Evolutionary conservation across 1,139 yeast species (phyloP).

Genomic region (Magnusiomyces magnusii): DNA sequence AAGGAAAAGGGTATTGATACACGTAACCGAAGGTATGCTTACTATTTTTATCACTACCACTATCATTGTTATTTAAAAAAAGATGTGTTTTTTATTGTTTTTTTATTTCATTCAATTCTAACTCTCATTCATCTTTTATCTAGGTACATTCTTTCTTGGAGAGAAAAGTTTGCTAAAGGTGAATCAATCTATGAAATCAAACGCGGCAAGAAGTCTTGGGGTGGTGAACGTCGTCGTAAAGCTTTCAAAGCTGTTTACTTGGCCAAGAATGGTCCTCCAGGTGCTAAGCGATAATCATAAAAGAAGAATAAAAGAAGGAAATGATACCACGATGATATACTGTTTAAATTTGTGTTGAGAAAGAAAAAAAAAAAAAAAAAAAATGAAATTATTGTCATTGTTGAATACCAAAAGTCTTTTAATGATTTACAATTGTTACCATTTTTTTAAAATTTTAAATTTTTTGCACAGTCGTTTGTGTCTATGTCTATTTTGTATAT

Average conservation of each 20-base stretch:
- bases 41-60: background rate
- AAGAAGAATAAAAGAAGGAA: too few relatives aligned
- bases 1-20: constrained; percentile 77
- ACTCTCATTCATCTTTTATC: background rate
- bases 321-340: background rate
- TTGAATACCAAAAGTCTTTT: too few relatives aligned
- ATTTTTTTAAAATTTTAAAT: too few relatives aligned
- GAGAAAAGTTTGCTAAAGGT: constrained; percentile 47
- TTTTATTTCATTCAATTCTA: background rate
- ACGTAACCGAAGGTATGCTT: constrained; percentile 52
- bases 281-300: background rate
- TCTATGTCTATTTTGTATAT: too few relatives aligned
- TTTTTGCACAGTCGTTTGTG: too few relatives aligned
- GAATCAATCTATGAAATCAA: constrained; percentile 48
- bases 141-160: constrained; percentile 40
- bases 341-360: background rate
- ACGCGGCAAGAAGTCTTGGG: constrained; percentile 66
- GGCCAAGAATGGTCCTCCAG: constrained; percentile 32
- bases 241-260: constrained; percentile 61
- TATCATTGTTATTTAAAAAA: background rate
- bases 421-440: too few relatives aligned
- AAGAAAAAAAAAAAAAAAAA: background rate
- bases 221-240: constrained; percentile 80
- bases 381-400: too few relatives aligned
- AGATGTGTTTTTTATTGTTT: background rate